A percentile compares a stretch with the other conserved stretches of the same genome.
Conservation (phyloP, 2,329 filamentous ascomycete genomes). For the Fusarium annulatum region DNA sequence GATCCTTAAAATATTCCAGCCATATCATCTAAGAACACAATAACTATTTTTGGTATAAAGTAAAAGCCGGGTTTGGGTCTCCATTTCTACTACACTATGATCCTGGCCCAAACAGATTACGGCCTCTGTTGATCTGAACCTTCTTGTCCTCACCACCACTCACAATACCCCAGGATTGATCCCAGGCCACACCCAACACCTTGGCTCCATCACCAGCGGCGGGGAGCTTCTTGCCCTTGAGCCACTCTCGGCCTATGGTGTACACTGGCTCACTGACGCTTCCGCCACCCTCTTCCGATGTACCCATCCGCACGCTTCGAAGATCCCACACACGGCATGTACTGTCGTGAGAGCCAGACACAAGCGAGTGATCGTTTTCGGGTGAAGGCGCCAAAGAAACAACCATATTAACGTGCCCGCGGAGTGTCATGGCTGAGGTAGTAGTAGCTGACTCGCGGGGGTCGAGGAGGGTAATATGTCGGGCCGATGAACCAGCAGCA, state of each 20-base stretch:
- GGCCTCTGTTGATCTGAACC: slow-evolving; percentile 87
- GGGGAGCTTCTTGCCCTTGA: slow-evolving; percentile 70
- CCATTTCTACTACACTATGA: slow-evolving; percentile 45
- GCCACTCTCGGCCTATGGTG: slow-evolving; percentile 79
- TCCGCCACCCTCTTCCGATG: slow-evolving; percentile 69
- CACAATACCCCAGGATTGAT: slow-evolving; percentile 86
- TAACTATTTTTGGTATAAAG: slow-evolving; percentile 21
- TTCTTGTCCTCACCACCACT: slow-evolving; percentile 93
- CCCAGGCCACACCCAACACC: slow-evolving; percentile 90
- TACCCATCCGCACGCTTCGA: slow-evolving; percentile 71
- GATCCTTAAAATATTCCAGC: not conserved
- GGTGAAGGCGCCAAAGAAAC: slow-evolving; percentile 62
- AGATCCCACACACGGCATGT: slow-evolving; percentile 96
- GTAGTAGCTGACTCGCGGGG: slow-evolving; percentile 81
- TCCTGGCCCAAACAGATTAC: slow-evolving; percentile 58
- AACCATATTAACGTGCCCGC: slow-evolving; percentile 85
- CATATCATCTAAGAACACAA: not conserved
- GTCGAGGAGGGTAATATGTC: slow-evolving; percentile 93
- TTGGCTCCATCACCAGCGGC: slow-evolving; percentile 86
- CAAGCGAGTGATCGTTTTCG: slow-evolving; percentile 82
- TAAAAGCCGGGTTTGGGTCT: slow-evolving; percentile 26
- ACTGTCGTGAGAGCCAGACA: slow-evolving; percentile 91
- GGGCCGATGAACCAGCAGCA: slow-evolving; percentile 82
- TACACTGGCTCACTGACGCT: slow-evolving; percentile 79
- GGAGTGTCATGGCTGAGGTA: slow-evolving; percentile 88